Evolutionary conservation across 345 rosid genomes (phyloP), one percentile per base, ranked within the genome.

Genomic region (Streptanthus diversifolius): DNA sequence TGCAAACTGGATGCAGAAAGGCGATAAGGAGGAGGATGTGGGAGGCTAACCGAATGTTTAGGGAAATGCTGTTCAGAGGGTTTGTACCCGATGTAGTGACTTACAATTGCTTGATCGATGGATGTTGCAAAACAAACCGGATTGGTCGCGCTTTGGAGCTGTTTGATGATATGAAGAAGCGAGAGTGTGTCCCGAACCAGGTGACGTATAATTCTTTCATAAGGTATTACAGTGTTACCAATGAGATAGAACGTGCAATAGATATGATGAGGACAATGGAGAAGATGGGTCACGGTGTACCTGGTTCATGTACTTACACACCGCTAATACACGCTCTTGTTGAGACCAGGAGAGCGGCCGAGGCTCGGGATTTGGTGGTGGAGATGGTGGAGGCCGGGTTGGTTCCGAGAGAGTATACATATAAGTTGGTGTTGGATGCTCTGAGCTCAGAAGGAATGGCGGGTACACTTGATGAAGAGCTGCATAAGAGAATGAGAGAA

Each of bases 11-110:
- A 14, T 85, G 96, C 66, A 80, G 86, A 57, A 93, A 87, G 78
- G 96, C 93, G 0, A 86, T 80, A 27, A 80, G 93, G 80, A 85
- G 97, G 74, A 87, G 97, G 66, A 39, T 93, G 68, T 90, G 91
- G 88, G 97, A 93, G 67, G 97, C 98, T 0, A 93, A 88, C 72
- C 86, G 86, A 54, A 68, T 90, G 87, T 93, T 93, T 78, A 77
- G 96, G 22, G 75, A 84, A n/a, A 93, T 89, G 98, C 63, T 93
- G 17, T 88, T 82, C 21, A 90, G 87, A 65, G 96, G 90, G 24
- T 90, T 88, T 83, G 82, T 71, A 47, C 97, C 93, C 0, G 97
- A 93, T 83, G 88, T 87, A 47, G 92, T 90, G 13, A 84, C 96
- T 0, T 93, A 90, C 37, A 90, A 93, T 60, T 90, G 97, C 65